These are phyloP conservation scores for Pichia sp. DNA, from an alignment of 1,139 yeast genomes.

Conservation along the genomic window DNA sequence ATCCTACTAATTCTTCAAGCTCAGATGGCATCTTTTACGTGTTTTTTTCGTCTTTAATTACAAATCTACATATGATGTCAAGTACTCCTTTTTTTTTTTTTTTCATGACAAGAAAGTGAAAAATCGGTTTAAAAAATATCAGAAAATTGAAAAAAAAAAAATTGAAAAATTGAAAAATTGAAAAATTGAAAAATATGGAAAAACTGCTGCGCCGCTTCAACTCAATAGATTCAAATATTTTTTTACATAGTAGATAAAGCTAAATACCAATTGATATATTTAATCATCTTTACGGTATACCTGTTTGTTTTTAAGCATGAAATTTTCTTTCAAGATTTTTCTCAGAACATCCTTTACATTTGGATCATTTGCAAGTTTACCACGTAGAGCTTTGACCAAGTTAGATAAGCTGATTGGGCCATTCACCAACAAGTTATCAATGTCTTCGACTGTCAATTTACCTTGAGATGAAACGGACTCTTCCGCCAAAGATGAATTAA, in stretches of 20 bases:
- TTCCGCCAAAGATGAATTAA: not conserved
- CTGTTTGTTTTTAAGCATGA: slow-evolving; percentile 47
- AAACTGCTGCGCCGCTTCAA: too few relatives aligned
- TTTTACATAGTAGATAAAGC: too few relatives aligned
- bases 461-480: not conserved
- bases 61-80: too few relatives aligned
- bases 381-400: slow-evolving; percentile 51
- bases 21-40: slow-evolving; percentile 12
- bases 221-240: too few relatives aligned
- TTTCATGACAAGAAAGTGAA: too few relatives aligned
- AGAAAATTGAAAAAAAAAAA: too few relatives aligned
- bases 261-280: too few relatives aligned
- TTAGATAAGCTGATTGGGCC: slow-evolving; percentile 62
- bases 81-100: too few relatives aligned
- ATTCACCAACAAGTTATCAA: slow-evolving; percentile 52
- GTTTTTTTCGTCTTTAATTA: too few relatives aligned
- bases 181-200: too few relatives aligned
- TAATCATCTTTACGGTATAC: slow-evolving; percentile 15
- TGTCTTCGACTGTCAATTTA: slow-evolving; percentile 33
- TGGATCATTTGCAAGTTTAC: slow-evolving; percentile 58
- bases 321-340: slow-evolving; percentile 57
- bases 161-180: too few relatives aligned
- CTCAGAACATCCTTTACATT: slow-evolving; percentile 59
- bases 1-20: slow-evolving; percentile 41
- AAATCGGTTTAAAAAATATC: too few relatives aligned